Percentiles rank a stretch among this genome's conserved stretches.
These are phyloP conservation scores for Penicillium aurantiogriseum DNA, from an alignment of 2,329 filamentous ascomycete genomes.

Conservation along the genomic window DNA sequence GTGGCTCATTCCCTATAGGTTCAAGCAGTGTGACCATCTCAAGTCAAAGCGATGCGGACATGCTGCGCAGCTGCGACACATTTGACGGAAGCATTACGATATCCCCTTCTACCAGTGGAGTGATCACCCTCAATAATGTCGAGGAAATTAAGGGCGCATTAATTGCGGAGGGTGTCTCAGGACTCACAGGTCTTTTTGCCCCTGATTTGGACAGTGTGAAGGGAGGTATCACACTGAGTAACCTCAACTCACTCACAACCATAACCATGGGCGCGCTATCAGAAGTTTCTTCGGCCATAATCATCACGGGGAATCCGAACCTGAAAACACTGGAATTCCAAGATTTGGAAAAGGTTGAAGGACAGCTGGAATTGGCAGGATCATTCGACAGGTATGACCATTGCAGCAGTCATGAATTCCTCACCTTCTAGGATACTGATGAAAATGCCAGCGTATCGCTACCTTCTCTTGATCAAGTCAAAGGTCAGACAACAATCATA, in stretches of 20 bases:
- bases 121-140: slow-evolving; percentile 44
- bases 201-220: slow-evolving; percentile 24
- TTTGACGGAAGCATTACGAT: slow-evolving; percentile 43
- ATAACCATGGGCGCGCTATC: slow-evolving; percentile 21
- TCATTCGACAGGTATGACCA: slow-evolving; percentile 24
- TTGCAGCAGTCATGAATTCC: background rate
- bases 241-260: slow-evolving; percentile 20
- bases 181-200: slow-evolving; percentile 15
- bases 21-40: slow-evolving; percentile 48
- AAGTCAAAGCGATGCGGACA: slow-evolving; percentile 32
- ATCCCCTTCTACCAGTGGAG: slow-evolving; percentile 38
- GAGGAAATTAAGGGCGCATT: slow-evolving; percentile 26
- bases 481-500: slow-evolving; percentile 22
- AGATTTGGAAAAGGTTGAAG: slow-evolving; percentile 26
- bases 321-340: slow-evolving; percentile 22
- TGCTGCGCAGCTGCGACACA: slow-evolving; percentile 37
- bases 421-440: background rate
- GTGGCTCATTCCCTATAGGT: slow-evolving; percentile 23
- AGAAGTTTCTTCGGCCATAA: slow-evolving; percentile 19
- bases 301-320: slow-evolving; percentile 22
- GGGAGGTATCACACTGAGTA: slow-evolving; percentile 20
- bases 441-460: slow-evolving; percentile 23
- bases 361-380: slow-evolving; percentile 22
- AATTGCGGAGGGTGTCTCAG: slow-evolving; percentile 17
- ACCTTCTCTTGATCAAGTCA: slow-evolving; percentile 24